These are phyloP conservation scores for Boletus vinaceobasis DNA, from an alignment of 768 basidiomycete genomes.

Conservation along the genomic window DNA sequence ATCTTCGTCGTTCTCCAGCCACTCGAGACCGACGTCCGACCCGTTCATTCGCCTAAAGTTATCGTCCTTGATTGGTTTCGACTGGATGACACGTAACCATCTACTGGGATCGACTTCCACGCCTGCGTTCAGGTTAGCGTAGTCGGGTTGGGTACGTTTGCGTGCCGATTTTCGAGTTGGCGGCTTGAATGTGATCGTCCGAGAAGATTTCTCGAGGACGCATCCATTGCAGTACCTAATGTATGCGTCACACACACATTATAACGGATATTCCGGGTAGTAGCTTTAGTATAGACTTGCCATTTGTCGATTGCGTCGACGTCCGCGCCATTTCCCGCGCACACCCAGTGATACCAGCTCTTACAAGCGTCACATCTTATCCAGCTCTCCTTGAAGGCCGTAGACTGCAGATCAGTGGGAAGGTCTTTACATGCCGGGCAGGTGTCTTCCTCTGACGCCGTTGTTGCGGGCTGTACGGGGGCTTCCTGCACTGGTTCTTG, in stretches of 20 bases:
- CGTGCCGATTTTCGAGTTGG: constrained; percentile 80
- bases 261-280: constrained; percentile 9
- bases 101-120: constrained; percentile 56
- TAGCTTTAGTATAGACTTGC: constrained; percentile 38
- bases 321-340: constrained; percentile 64
- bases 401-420: constrained; percentile 25
- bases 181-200: constrained; percentile 68
- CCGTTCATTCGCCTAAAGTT: constrained; percentile 69
- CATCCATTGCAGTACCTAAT: constrained; percentile 71
- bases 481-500: constrained; percentile 13
- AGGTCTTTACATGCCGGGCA: constrained; percentile 54
- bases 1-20: constrained; percentile 67
- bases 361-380: constrained; percentile 80
- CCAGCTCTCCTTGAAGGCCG: constrained; percentile 70
- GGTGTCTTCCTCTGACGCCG: constrained; percentile 27
- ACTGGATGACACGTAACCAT: constrained; percentile 68
- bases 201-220: constrained; percentile 52
- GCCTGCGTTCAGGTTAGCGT: constrained; percentile 70
- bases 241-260: constrained; percentile 18
- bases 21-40: constrained; percentile 61
- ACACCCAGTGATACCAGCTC: constrained; percentile 82
- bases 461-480: constrained; percentile 4
- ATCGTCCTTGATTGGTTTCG: constrained; percentile 59
- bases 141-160: constrained; percentile 72
- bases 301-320: constrained; percentile 75